These are phyloP conservation scores for Schoenoplectus triqueter DNA, from an alignment of 202 grass and related monocot genomes.

Conservation along the genomic window DNA sequence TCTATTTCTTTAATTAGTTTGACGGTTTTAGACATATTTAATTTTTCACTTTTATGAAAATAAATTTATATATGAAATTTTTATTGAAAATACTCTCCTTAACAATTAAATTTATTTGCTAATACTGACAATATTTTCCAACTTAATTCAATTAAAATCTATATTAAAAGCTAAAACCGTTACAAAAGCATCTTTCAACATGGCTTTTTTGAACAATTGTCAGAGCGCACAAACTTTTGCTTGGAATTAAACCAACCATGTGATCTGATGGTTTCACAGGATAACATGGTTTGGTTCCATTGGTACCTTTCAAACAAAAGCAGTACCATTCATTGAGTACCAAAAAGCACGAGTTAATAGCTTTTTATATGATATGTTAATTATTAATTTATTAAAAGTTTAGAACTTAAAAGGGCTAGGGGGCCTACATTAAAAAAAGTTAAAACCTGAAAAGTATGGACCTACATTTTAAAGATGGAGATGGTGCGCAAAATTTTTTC, in stretches of 20 bases:
- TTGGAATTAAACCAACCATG: neutral
- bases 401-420: neutral
- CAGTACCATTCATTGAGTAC: neutral
- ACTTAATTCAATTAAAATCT: no score
- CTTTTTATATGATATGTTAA: neutral
- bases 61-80: no score
- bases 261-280: neutral
- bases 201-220: neutral
- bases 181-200: neutral
- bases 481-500: neutral
- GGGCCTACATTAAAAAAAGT: neutral
- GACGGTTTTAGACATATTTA: no score
- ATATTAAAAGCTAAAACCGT: neutral
- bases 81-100: no score
- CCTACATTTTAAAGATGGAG: neutral
- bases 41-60: no score
- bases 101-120: no score
- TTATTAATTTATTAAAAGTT: neutral
- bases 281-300: neutral
- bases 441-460: constrained; percentile 10
- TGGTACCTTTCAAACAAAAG: neutral
- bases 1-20: no score
- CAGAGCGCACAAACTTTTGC: neutral
- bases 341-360: neutral
- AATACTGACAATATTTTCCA: no score